Base-by-base conservation (phyloP, 805 yeast species). In the Zygosaccharomyces pseudorouxii region DNA sequence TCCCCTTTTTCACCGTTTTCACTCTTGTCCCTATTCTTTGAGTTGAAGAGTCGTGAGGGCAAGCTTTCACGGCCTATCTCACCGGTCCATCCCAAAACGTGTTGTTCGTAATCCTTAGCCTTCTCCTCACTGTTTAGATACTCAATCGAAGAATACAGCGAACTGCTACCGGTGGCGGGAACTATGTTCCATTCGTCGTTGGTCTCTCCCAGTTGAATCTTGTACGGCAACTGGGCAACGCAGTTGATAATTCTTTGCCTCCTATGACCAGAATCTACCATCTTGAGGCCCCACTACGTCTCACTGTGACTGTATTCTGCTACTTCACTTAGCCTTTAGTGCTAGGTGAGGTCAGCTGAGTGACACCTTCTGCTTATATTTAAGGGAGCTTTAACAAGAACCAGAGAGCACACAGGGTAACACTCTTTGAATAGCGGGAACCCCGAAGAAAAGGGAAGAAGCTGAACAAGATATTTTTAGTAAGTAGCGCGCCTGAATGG, bases 41-140 rank as follows among this genome's bases (percentile, higher is more conserved):
- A 45, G 25, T 29, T 37, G 20, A 55, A 43, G 41, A 49, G 19
- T 8, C 49, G 49, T 14, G 47, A 35, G 25, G 51, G 39, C 10
- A 48, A 46, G 12, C 46, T 45, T 16, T 51, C 52, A 47, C 60
- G 53, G 4, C 53, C 53, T 52, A 93, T 73, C 66, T 89, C 98
- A 40, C 99, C 99, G 0, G 97, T 86, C 99, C 99, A 93, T 1
- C 89, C 97, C 45, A 93, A 81, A 44, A 88, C 70, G 55, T 89
- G 87, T 40, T 90, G 83, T 53, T 89, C 95, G 93, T 97, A 92
- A 19, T 81, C 78, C 0, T 90, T 78, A 40, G 81, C 79, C 48
- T 78, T 78, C 44, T 72, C 74, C 22, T 48, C 40, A 30, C 50
- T 48, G 29, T 59, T 54, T 45, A 89, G 69, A 60, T 78, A 82